These are phyloP conservation scores for Rhynchosporium secalis DNA, from an alignment of 2,329 filamentous ascomycete genomes.

Conservation along the genomic window DNA sequence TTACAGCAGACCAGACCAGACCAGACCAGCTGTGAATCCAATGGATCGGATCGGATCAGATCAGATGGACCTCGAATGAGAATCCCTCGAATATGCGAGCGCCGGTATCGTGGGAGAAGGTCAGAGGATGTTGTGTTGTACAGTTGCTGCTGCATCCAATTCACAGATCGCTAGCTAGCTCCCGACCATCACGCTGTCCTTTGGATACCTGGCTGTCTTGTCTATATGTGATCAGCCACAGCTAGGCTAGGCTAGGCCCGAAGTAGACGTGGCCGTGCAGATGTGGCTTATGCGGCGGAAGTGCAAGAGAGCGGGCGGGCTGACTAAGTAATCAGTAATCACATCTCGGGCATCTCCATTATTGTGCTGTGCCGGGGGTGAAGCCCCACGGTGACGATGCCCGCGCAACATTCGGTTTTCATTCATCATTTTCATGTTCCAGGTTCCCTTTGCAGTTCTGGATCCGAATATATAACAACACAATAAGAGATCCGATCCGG, in stretches of 20 bases:
- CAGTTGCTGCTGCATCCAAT: too few species aligned
- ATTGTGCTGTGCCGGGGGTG: background rate
- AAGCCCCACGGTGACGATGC: slow-evolving; percentile 10
- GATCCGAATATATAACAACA: background rate
- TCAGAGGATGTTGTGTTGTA: slow-evolving; percentile 16
- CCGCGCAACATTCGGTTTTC: slow-evolving; percentile 11
- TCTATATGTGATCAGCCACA: slow-evolving; percentile 14
- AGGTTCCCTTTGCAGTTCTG: background rate
- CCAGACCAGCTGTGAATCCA: slow-evolving; percentile 26
- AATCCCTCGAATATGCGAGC: slow-evolving; percentile 14
- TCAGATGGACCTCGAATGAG: slow-evolving; percentile 18
- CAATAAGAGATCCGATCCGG: background rate
- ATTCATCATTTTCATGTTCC: background rate
- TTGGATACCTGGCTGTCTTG: slow-evolving; percentile 1
- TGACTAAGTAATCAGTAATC: background rate
- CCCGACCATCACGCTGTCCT: slow-evolving; percentile 26
- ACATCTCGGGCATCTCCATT: background rate
- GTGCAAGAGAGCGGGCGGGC: background rate
- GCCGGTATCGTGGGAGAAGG: slow-evolving; percentile 15
- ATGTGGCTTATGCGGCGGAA: slow-evolving; percentile 9
- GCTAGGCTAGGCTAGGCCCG: slow-evolving; percentile 1
- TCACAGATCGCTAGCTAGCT: too few species aligned
- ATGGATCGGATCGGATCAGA: slow-evolving; percentile 1
- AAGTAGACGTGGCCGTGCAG: slow-evolving; percentile 7
- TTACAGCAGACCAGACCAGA: too few species aligned